Conservation (phyloP, 495 filamentous ascomycete genomes). For the Neurospora sp. region DNA sequence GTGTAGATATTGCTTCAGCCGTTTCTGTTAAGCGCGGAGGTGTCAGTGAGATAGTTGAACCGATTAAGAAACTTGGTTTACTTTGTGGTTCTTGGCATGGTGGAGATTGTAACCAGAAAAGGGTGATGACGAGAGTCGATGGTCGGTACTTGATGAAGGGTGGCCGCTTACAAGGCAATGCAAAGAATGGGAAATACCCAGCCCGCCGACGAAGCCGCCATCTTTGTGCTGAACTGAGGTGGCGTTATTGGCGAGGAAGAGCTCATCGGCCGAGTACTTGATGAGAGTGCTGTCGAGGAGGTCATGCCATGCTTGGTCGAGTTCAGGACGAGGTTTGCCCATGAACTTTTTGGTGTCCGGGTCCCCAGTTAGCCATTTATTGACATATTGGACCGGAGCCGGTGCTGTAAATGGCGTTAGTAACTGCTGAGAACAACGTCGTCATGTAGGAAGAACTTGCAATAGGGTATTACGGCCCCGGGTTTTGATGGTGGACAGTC, state of each 20-base stretch:
- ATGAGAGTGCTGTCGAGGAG: conserved; percentile 10
- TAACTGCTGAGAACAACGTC: neutral
- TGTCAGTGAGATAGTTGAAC: neutral
- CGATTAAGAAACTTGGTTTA: neutral
- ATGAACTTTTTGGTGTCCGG: conserved; percentile 10
- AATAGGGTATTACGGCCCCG: conserved; percentile 1
- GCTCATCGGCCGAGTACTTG: conserved; percentile 5
- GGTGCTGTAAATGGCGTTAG: conserved; percentile 4
- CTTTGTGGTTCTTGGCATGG: neutral
- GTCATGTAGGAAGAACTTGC: neutral
- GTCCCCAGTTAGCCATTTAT: conserved; percentile 3
- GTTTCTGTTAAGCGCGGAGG: conserved; percentile 4
- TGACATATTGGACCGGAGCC: conserved; percentile 9
- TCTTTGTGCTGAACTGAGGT: conserved; percentile 8
- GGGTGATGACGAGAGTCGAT: neutral
- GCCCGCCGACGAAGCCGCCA: conserved; percentile 12
- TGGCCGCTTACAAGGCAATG: conserved; percentile 11
- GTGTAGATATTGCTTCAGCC: conserved; percentile 17
- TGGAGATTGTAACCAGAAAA: neutral
- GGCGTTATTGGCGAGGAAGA: conserved; percentile 5
- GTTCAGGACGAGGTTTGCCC: conserved; percentile 10
- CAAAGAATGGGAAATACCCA: conserved; percentile 12
- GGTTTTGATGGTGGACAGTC: neutral
- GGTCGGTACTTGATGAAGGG: neutral
- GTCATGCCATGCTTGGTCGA: conserved; percentile 15